Evolutionary conservation across 495 filamentous ascomycete species (phyloP).

Genomic region (Thozetella sp.): DNA sequence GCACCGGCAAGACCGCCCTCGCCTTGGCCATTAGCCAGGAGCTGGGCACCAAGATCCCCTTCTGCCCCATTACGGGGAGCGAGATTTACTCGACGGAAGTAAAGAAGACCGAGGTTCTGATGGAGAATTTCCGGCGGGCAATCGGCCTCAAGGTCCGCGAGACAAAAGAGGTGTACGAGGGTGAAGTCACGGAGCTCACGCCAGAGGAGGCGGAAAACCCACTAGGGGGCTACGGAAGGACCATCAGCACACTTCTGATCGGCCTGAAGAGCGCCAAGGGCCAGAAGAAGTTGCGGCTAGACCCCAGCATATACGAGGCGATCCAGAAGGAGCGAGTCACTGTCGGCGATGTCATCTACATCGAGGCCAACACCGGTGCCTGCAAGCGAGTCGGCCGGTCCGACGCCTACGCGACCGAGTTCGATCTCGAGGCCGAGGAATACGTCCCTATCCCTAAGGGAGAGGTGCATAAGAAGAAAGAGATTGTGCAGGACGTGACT

Average conservation of each 20-base stretch:
- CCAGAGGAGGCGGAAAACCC: conserved; percentile 98
- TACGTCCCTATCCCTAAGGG: conserved; percentile 98
- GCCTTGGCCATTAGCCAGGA: conserved; percentile 94
- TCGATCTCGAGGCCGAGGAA: conserved; percentile 97
- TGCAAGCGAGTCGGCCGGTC: conserved; percentile 95
- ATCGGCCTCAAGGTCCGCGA: conserved; percentile 96
- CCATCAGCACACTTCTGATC: conserved; percentile 87
- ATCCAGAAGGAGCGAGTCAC: conserved; percentile 97
- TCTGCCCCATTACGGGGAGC: conserved; percentile 95
- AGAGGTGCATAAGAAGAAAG: conserved; percentile 99
- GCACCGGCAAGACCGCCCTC: conserved; percentile 95
- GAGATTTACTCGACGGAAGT: conserved; percentile 97
- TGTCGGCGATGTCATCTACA: conserved; percentile 96
- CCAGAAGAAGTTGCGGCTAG: conserved; percentile 93
- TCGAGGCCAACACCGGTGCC: conserved; percentile 96
- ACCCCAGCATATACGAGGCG: conserved; percentile 97
- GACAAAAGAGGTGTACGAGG: conserved; percentile 97
- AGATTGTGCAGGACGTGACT: conserved; percentile 98
- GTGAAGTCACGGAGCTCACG: conserved; percentile 93
- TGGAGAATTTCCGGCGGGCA: conserved; percentile 97
- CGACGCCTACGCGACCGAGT: conserved; percentile 96
- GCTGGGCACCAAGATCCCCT: conserved; percentile 95
- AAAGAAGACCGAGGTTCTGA: conserved; percentile 97
- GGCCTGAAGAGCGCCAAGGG: conserved; percentile 89
- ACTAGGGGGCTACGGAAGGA: conserved; percentile 92